Conservation (phyloP, 148 eudicot genomes). For the Camellia sinensis region DNA sequence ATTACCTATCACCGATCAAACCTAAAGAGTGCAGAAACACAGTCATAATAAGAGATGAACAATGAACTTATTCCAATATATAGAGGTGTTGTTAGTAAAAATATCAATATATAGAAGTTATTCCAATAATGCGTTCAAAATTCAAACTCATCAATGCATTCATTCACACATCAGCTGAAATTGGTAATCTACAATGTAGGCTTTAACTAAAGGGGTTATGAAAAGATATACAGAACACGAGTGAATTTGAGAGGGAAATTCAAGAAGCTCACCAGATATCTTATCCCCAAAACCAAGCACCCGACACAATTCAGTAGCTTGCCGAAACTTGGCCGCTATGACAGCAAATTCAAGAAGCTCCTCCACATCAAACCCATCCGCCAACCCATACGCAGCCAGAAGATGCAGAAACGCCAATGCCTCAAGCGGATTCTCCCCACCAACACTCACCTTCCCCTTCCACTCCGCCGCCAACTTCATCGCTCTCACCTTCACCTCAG, state of each 20-base stretch:
- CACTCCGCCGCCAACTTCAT: conserved; percentile 34
- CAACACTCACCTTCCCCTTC: conserved; percentile 23
- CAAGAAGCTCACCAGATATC: conserved; percentile 36
- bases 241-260: background rate
- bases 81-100: too few species aligned
- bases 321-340: conserved; percentile 12
- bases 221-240: background rate
- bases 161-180: background rate
- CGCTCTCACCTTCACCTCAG: conserved; percentile 32
- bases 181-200: background rate
- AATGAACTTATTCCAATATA: background rate
- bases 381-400: conserved; percentile 34
- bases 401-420: conserved; percentile 32
- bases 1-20: background rate
- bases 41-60: background rate
- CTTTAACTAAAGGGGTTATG: background rate
- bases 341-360: conserved; percentile 31
- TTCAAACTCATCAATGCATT: background rate
- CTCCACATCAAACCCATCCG: conserved; percentile 24
- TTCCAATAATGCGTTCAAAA: background rate
- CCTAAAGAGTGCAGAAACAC: background rate
- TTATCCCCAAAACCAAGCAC: conserved; percentile 26
- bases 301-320: conserved; percentile 25
- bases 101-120: background rate
- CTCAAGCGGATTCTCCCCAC: conserved; percentile 23